Evolutionary conservation across 1,284 basidiomycete genomes (phyloP).

Genomic region (Tilletiopsis washingtonensis): DNA sequence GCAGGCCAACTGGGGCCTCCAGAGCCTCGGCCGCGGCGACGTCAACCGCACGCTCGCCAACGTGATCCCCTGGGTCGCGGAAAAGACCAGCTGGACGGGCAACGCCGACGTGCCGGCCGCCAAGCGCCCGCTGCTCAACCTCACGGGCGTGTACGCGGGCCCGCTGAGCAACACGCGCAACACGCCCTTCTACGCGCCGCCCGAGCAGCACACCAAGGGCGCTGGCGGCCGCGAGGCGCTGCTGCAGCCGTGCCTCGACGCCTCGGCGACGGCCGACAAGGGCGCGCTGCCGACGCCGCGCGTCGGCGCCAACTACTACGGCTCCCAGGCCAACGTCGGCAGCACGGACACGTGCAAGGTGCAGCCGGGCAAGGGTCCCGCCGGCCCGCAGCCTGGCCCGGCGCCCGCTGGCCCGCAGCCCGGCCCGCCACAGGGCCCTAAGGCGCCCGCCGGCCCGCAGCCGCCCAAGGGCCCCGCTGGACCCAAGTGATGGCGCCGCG

Average conservation of each 20-base stretch:
- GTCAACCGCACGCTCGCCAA: conserved; percentile 50
- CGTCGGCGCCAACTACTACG: background rate
- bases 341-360: no score
- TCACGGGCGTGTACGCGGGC: conserved; percentile 45
- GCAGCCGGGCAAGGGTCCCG: no score
- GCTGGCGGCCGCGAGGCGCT: conserved; percentile 42
- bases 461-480: no score
- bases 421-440: no score
- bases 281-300: no score
- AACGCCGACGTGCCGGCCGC: conserved; percentile 18
- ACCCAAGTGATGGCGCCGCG: no score
- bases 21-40: conserved; percentile 27
- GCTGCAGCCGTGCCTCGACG: conserved; percentile 25
- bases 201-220: conserved; percentile 32
- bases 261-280: conserved; percentile 15
- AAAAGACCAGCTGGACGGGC: conserved; percentile 42
- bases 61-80: conserved; percentile 53
- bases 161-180: conserved; percentile 24
- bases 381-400: no score
- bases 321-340: background rate
- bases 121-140: conserved; percentile 40
- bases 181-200: conserved; percentile 43
- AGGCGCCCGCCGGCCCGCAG: no score
- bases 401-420: no score
- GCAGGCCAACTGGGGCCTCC: conserved; percentile 56